phyloP scores from a whole-genome alignment of 345 rosid genomes.

The Salix arbutifolia region DNA sequence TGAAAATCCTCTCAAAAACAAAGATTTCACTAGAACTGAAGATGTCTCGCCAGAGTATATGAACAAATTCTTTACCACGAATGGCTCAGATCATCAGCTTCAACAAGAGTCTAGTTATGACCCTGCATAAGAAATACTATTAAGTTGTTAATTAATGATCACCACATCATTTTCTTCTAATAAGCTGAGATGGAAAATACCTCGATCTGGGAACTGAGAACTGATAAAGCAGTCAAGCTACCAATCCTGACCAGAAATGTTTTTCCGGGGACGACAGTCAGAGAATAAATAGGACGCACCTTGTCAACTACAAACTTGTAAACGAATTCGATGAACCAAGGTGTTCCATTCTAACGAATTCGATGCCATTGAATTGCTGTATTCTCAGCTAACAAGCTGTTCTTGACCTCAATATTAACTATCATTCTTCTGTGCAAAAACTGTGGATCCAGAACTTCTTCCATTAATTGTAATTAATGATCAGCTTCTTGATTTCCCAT shows the following conservation, averaged over 20 bases:
- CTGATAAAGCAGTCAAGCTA: conserved; percentile 54
- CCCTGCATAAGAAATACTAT: conserved; percentile 28
- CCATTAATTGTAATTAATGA: conserved; percentile 55
- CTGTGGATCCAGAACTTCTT: conserved; percentile 54
- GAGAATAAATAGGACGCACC: conserved; percentile 36
- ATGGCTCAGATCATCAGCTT: conserved; percentile 49
- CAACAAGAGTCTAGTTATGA: conserved; percentile 48
- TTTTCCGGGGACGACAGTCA: conserved; percentile 52
- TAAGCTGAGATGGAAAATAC: conserved; percentile 16
- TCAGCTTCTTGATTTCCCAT: conserved; percentile 72
- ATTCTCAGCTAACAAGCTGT: conserved; percentile 56
- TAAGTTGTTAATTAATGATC: background rate
- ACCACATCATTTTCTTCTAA: background rate
- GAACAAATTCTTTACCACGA: conserved; percentile 61
- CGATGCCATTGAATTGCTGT: conserved; percentile 77
- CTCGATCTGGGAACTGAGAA: conserved; percentile 75
- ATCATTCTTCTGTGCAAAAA: conserved; percentile 55
- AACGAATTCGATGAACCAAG: conserved; percentile 67
- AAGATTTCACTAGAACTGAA: conserved; percentile 55
- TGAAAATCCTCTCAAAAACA: too few relatives aligned
- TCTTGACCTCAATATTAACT: conserved; percentile 59
- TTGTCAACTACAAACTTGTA: conserved; percentile 65
- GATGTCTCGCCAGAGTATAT: conserved; percentile 76
- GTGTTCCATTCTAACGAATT: conserved; percentile 65
- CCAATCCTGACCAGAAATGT: conserved; percentile 54